A percentile compares a stretch with the other conserved stretches of the same genome.
Evolutionary conservation across 208 protist species (phyloP).

Genomic region (Wallacemonas rigidus): DNA sequence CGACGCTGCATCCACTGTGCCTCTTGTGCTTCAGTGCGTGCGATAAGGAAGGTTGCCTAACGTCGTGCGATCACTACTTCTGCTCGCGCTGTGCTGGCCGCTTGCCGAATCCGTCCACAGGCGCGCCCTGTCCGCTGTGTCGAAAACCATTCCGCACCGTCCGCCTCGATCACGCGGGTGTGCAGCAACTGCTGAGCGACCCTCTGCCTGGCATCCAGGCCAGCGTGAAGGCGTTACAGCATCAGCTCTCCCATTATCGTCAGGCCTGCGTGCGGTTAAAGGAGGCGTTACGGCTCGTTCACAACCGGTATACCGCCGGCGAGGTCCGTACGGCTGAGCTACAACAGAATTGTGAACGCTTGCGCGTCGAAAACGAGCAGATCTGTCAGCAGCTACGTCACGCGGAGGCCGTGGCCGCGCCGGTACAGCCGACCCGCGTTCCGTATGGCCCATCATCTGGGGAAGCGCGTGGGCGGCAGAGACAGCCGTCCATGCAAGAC

Average conservation of each 20-base stretch:
- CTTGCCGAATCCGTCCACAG: conserved; percentile 28
- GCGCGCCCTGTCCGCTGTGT: conserved; percentile 68
- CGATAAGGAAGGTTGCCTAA: conserved; percentile 59
- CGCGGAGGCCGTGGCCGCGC: background rate
- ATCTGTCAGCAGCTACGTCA: conserved; percentile 21
- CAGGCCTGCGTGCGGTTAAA: conserved; percentile 61
- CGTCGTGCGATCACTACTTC: conserved; percentile 88
- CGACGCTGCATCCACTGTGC: conserved; percentile 64
- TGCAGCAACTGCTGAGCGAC: conserved; percentile 56
- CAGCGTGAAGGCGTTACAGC: conserved; percentile 38
- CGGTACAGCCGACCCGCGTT: background rate
- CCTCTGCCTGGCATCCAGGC: conserved; percentile 31
- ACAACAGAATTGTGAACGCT: conserved; percentile 18
- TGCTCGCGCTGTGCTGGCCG: conserved; percentile 70
- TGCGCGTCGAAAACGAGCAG: conserved; percentile 27
- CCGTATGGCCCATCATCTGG: too few species aligned
- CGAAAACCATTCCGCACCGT: conserved; percentile 52
- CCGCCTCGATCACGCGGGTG: conserved; percentile 27
- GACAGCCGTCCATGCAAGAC: too few species aligned
- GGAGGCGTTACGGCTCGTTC: conserved; percentile 61
- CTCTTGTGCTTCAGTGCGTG: conserved; percentile 81
- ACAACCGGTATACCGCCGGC: conserved; percentile 47
- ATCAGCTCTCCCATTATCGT: conserved; percentile 68
- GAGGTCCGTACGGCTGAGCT: conserved; percentile 28
- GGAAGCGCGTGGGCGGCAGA: too few species aligned